These are phyloP conservation scores for Ophiostoma novo-ulmi DNA, from an alignment of 2,329 filamentous ascomycete species.

Conservation along the genomic window DNA sequence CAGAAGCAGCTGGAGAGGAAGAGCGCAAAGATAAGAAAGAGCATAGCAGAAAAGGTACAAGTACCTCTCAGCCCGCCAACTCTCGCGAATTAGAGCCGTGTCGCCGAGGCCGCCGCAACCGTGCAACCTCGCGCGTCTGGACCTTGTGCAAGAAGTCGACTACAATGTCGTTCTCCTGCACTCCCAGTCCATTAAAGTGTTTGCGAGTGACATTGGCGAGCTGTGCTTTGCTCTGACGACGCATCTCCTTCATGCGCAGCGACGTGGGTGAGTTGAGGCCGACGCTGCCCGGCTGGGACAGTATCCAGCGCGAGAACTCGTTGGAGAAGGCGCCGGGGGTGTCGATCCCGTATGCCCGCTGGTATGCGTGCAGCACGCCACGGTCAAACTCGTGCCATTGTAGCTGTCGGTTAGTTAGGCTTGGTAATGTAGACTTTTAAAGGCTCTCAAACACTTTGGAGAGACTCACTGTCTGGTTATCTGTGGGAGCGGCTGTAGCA, in stretches of 20 bases:
- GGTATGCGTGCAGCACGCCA: conserved; percentile 66
- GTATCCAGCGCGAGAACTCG: conserved; percentile 56
- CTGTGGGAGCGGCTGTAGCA: conserved; percentile 12
- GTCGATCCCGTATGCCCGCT: conserved; percentile 65
- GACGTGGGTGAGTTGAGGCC: conserved; percentile 72
- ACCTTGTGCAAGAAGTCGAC: conserved; percentile 73
- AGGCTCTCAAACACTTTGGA: neutral
- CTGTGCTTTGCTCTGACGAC: conserved; percentile 66
- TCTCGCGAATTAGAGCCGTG: conserved; percentile 27
- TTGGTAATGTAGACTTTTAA: neutral
- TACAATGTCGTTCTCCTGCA: conserved; percentile 78
- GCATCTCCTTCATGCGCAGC: conserved; percentile 58
- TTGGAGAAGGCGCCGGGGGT: conserved; percentile 65
- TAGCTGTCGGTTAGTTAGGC: conserved; percentile 38
- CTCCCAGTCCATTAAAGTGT: conserved; percentile 74
- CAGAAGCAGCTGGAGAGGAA: neutral
- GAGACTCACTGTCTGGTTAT: conserved; percentile 19
- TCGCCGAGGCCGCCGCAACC: conserved; percentile 25
- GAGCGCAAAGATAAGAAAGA: neutral
- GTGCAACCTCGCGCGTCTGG: conserved; percentile 47
- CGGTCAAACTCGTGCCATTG: conserved; percentile 66
- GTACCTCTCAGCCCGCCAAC: conserved; percentile 23
- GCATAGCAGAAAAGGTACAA: neutral
- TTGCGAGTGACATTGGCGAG: conserved; percentile 69
- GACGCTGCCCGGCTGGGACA: conserved; percentile 58